These are phyloP conservation scores for Pisolithus microcarpus DNA, from an alignment of 768 basidiomycete species.

Conservation along the genomic window DNA sequence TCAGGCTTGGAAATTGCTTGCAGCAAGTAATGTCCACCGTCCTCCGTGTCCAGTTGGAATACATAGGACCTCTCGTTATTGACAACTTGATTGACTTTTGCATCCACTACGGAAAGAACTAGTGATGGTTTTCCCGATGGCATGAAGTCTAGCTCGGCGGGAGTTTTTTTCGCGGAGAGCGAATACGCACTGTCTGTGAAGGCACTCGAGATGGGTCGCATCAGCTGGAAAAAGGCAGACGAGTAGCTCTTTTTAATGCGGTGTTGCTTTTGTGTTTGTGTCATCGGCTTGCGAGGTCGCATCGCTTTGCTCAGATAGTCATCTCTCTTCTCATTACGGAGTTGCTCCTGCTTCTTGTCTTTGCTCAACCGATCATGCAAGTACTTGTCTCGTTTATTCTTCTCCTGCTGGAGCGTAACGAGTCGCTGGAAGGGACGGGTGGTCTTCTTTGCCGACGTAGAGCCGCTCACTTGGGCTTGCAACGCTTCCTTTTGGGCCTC, in stretches of 20 bases:
- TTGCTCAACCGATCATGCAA: slow-evolving; percentile 62
- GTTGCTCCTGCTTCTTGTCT: slow-evolving; percentile 72
- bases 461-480: slow-evolving; percentile 35
- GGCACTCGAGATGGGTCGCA: slow-evolving; percentile 85
- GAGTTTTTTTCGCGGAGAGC: slow-evolving; percentile 43
- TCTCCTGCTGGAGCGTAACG: slow-evolving; percentile 65
- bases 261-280: slow-evolving; percentile 60
- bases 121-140: slow-evolving; percentile 68
- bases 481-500: slow-evolving; percentile 63
- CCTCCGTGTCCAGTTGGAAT: slow-evolving; percentile 80
- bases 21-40: slow-evolving; percentile 76
- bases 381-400: slow-evolving; percentile 69
- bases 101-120: slow-evolving; percentile 68
- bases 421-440: slow-evolving; percentile 62
- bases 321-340: slow-evolving; percentile 63
- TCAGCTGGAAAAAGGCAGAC: slow-evolving; percentile 72
- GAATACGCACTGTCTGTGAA: slow-evolving; percentile 59
- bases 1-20: slow-evolving; percentile 68
- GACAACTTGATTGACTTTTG: slow-evolving; percentile 60
- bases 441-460: slow-evolving; percentile 45
- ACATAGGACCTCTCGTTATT: slow-evolving; percentile 79
- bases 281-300: slow-evolving; percentile 45
- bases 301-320: slow-evolving; percentile 72
- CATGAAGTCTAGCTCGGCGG: slow-evolving; percentile 69
- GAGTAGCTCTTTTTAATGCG: slow-evolving; percentile 87